Evolutionary conservation across 306 rosid genomes (phyloP).

Genomic region (Carpinus viminea): DNA sequence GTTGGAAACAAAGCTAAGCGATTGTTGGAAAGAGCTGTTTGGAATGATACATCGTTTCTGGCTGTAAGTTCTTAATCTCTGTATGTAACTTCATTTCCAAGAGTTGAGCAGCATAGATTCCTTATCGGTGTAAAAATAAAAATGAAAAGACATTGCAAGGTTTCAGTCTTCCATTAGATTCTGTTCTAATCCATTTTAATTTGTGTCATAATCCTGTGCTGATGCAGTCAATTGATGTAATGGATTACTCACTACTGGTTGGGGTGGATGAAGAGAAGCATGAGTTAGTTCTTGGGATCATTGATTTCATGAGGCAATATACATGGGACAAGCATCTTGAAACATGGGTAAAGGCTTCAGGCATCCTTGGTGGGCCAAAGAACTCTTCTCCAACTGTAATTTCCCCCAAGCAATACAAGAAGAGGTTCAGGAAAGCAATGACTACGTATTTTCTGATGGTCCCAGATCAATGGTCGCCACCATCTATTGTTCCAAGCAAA

Average conservation of each 20-base stretch:
- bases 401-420: constrained; percentile 92
- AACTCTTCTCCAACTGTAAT: constrained; percentile 86
- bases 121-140: neutral
- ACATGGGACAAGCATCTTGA: constrained; percentile 99
- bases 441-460: constrained; percentile 93
- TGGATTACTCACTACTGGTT: constrained; percentile 95
- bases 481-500: constrained; percentile 48
- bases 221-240: constrained; percentile 84
- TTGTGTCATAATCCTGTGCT: constrained; percentile 16
- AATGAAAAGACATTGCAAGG: neutral
- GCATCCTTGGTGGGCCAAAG: constrained; percentile 96
- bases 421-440: constrained; percentile 98
- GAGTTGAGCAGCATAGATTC: neutral
- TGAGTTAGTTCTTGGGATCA: constrained; percentile 90
- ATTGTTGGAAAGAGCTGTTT: constrained; percentile 86
- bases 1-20: constrained; percentile 93
- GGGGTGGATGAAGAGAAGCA: constrained; percentile 95
- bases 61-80: constrained; percentile 64
- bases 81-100: neutral
- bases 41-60: constrained; percentile 96
- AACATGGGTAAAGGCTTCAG: constrained; percentile 96
- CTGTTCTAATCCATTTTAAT: constrained; percentile 14
- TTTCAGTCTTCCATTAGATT: neutral
- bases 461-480: constrained; percentile 95
- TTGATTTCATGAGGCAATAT: constrained; percentile 97